Percentiles rank a stretch among this genome's conserved stretches.
Evolutionary conservation across 352 stramenopile genomes (phyloP).

Genomic region (Sclerospora graminicola): DNA sequence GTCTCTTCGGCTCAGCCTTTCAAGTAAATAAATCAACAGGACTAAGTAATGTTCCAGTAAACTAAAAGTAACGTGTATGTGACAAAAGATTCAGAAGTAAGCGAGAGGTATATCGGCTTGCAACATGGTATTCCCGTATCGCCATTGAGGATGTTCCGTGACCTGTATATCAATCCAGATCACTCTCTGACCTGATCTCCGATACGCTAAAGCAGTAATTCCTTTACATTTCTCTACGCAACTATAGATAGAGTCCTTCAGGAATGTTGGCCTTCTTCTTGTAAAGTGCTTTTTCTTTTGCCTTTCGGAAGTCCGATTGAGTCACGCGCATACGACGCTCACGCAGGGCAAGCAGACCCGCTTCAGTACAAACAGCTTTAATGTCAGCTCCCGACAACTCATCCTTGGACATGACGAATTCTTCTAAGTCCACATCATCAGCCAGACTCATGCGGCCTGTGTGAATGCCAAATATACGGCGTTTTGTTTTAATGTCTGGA

Average conservation of each 20-base stretch:
- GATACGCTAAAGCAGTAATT: too few species aligned
- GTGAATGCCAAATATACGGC: conserved; percentile 99
- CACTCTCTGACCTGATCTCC: neutral
- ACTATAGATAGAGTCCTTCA: conserved; percentile 97
- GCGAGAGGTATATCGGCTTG: conserved; percentile 17
- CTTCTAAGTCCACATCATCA: conserved; percentile 99
- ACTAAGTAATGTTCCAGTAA: conserved; percentile 4
- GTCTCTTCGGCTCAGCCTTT: conserved; percentile 16
- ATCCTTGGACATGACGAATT: conserved; percentile 99
- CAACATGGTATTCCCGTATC: conserved; percentile 13
- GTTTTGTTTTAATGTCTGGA: conserved; percentile 99
- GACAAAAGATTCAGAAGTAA: conserved; percentile 9
- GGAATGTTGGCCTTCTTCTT: conserved; percentile 99
- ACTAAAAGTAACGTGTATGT: conserved; percentile 12
- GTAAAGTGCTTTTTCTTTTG: conserved; percentile 99
- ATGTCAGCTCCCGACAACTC: conserved; percentile 99
- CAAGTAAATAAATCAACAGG: conserved; percentile 9
- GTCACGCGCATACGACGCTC: conserved; percentile 99
- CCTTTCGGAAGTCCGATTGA: conserved; percentile 99
- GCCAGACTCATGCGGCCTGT: conserved; percentile 96
- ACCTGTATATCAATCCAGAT: too few species aligned
- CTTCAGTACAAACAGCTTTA: conserved; percentile 99
- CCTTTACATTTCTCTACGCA: conserved; percentile 16
- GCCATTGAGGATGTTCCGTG: conserved; percentile 5
- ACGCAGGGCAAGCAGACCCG: conserved; percentile 96